Conservation (phyloP, 1,284 basidiomycete genomes). For the Trametes polyzona region DNA sequence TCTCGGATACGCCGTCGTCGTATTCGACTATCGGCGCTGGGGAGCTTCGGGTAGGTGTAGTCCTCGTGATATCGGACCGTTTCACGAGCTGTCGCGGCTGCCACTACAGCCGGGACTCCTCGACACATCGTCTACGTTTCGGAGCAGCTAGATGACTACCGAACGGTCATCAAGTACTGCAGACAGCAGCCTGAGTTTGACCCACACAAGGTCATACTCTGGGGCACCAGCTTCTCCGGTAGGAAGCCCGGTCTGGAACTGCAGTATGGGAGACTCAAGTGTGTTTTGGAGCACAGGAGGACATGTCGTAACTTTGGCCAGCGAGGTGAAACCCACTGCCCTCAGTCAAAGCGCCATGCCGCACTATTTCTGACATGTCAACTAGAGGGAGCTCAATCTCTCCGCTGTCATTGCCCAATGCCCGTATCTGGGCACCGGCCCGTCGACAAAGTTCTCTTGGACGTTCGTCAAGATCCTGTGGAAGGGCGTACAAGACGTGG, state of each 20-base stretch:
- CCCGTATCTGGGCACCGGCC: slow-evolving; percentile 37
- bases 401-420: slow-evolving; percentile 41
- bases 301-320: slow-evolving; percentile 40
- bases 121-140: slow-evolving; percentile 36
- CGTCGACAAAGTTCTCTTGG: slow-evolving; percentile 6
- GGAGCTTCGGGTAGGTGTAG: slow-evolving; percentile 39
- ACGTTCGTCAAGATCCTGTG: slow-evolving; percentile 30
- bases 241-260: not conserved
- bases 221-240: slow-evolving; percentile 42
- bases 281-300: slow-evolving; percentile 36
- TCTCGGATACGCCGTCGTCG: slow-evolving; percentile 40
- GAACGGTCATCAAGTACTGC: slow-evolving; percentile 41
- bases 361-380: not conserved
- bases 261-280: not conserved
- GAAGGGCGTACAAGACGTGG: slow-evolving; percentile 33
- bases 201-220: slow-evolving; percentile 38
- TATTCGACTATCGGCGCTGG: slow-evolving; percentile 47
- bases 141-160: slow-evolving; percentile 46
- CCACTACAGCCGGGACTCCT: slow-evolving; percentile 40
- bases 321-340: no score
- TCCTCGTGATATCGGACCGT: no score
- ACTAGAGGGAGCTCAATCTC: slow-evolving; percentile 35
- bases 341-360: not conserved
- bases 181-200: slow-evolving; percentile 39
- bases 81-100: no score